These are phyloP conservation scores for Tympanopsis confertula DNA, from an alignment of 2,329 filamentous ascomycete genomes.

Conservation along the genomic window DNA sequence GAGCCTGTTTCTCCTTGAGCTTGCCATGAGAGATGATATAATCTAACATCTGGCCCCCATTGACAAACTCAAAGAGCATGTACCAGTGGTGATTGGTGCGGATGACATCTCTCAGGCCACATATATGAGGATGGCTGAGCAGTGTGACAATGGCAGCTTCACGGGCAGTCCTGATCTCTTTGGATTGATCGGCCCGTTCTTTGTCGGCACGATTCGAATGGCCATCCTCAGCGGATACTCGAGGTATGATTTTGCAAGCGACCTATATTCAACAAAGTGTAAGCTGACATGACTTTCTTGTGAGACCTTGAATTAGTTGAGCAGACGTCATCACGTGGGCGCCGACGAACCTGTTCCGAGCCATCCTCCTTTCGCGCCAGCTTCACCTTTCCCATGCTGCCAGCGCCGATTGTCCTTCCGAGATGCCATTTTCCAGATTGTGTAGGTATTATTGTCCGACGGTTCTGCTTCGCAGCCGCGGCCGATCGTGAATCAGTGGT, in stretches of 20 bases:
- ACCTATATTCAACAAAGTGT: constrained; percentile 40
- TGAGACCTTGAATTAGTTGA: not conserved
- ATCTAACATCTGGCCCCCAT: constrained; percentile 97
- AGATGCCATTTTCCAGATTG: constrained; percentile 87
- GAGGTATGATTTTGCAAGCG: constrained; percentile 91
- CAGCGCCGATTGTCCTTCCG: constrained; percentile 91
- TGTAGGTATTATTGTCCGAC: constrained; percentile 75
- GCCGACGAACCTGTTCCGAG: constrained; percentile 66
- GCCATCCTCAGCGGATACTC: constrained; percentile 78
- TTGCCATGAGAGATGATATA: constrained; percentile 98
- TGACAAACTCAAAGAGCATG: constrained; percentile 98
- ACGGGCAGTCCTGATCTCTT: constrained; percentile 86
- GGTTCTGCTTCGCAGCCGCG: constrained; percentile 35
- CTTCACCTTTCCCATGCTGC: constrained; percentile 99
- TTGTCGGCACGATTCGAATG: constrained; percentile 60
- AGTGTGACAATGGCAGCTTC: constrained; percentile 95
- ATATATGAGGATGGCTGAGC: constrained; percentile 89
- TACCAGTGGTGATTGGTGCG: constrained; percentile 98
- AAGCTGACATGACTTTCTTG: constrained; percentile 2
- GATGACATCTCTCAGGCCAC: constrained; percentile 86
- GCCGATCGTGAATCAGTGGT: too few species aligned
- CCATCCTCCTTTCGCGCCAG: constrained; percentile 82
- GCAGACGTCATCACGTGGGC: too few species aligned
- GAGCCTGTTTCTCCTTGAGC: constrained; percentile 93
- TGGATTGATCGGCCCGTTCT: constrained; percentile 87